Percentiles rank a stretch among this genome's conserved stretches.
These are phyloP conservation scores for Chalaropsis ovoidea DNA, from an alignment of 2,329 filamentous ascomycete genomes.

Conservation along the genomic window DNA sequence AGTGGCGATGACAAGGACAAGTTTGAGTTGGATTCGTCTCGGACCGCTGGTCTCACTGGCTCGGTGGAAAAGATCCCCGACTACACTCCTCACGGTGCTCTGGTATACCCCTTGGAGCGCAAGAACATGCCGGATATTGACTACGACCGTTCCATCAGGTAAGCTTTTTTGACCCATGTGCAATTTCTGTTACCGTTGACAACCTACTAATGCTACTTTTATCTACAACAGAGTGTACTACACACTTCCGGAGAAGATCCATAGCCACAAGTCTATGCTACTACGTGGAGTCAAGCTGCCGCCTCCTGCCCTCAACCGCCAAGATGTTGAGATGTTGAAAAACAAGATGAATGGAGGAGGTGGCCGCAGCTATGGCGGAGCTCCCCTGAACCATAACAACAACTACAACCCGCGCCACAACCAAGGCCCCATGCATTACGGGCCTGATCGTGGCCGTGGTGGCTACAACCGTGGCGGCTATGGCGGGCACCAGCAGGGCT, in stretches of 20 bases:
- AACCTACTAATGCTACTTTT: slow-evolving; percentile 29
- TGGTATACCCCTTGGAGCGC: slow-evolving; percentile 67
- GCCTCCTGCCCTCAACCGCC: slow-evolving; percentile 58
- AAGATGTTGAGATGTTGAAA: slow-evolving; percentile 64
- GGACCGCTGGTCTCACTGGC: slow-evolving; percentile 69
- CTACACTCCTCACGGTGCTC: slow-evolving; percentile 72
- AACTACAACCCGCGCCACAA: slow-evolving; percentile 22
- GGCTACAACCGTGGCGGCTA: slow-evolving; percentile 22
- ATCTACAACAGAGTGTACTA: slow-evolving; percentile 59
- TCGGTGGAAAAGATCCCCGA: slow-evolving; percentile 69
- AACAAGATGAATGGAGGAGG: slow-evolving; percentile 49
- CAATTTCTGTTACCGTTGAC: not conserved
- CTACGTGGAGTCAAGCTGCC: slow-evolving; percentile 71
- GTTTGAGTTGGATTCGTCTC: slow-evolving; percentile 62
- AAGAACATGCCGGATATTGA: slow-evolving; percentile 66
- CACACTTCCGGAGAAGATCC: slow-evolving; percentile 61
- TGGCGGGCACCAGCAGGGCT: slow-evolving; percentile 17
- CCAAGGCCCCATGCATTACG: slow-evolving; percentile 29
- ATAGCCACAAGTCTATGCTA: slow-evolving; percentile 87
- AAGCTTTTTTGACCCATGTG: slow-evolving; percentile 13
- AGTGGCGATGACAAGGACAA: slow-evolving; percentile 41
- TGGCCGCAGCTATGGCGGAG: slow-evolving; percentile 60
- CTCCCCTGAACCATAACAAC: slow-evolving; percentile 41
- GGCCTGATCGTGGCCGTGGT: slow-evolving; percentile 36
- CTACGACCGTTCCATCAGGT: slow-evolving; percentile 78